Percentiles rank a stretch among this genome's conserved stretches.
These are phyloP conservation scores for Leptographium wingfieldii DNA, from an alignment of 2,329 filamentous ascomycete species.

Conservation along the genomic window DNA sequence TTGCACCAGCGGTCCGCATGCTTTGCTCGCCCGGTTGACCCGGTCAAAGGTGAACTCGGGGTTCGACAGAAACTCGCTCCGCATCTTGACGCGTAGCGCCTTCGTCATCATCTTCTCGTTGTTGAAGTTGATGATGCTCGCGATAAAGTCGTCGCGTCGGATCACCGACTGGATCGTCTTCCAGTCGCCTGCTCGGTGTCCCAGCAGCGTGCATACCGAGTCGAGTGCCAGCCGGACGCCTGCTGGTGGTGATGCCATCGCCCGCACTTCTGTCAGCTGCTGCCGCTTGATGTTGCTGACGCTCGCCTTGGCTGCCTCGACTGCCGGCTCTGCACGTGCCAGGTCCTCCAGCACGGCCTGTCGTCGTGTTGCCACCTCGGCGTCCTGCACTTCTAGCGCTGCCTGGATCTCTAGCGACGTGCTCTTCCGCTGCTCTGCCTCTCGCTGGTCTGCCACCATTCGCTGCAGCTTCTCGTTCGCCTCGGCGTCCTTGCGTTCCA, in stretches of 20 bases:
- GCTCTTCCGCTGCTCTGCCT: slow-evolving; percentile 83
- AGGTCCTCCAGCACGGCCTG: slow-evolving; percentile 80
- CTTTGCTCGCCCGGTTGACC: slow-evolving; percentile 91
- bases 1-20: slow-evolving; percentile 90
- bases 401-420: slow-evolving; percentile 81
- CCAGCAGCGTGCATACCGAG: slow-evolving; percentile 89
- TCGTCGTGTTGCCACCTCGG: slow-evolving; percentile 69
- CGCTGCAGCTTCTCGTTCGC: slow-evolving; percentile 94
- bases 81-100: slow-evolving; percentile 72
- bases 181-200: slow-evolving; percentile 86
- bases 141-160: slow-evolving; percentile 90
- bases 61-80: slow-evolving; percentile 80
- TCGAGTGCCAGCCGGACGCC: slow-evolving; percentile 88
- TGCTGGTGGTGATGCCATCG: slow-evolving; percentile 84
- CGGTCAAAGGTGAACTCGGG: slow-evolving; percentile 94
- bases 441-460: slow-evolving; percentile 91
- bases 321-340: slow-evolving; percentile 83
- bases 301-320: slow-evolving; percentile 84
- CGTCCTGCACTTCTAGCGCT: slow-evolving; percentile 78
- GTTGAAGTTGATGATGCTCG: slow-evolving; percentile 93
- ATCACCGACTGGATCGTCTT: slow-evolving; percentile 82
- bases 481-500: slow-evolving; percentile 87
- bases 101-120: slow-evolving; percentile 93
- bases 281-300: slow-evolving; percentile 98
- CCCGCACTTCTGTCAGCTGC: slow-evolving; percentile 92